Evolutionary conservation across 2,329 filamentous ascomycete genomes (phyloP).

Genomic region (Purpureocillium takamizusanense): DNA sequence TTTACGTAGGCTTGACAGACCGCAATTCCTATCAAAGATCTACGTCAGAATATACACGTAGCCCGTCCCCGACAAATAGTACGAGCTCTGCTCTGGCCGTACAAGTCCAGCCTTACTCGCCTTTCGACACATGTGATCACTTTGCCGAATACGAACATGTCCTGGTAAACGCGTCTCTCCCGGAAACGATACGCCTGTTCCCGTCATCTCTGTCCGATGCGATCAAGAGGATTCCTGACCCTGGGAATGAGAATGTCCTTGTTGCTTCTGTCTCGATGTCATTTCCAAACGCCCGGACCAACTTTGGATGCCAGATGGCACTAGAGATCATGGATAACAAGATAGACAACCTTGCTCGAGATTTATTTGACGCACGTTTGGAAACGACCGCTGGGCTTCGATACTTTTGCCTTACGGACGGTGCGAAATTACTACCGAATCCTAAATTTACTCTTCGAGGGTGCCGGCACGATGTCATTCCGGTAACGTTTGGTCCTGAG

Average conservation of each 20-base stretch:
- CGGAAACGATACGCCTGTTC: slow-evolving; percentile 9
- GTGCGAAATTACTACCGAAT: too few relatives aligned
- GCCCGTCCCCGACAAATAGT: too few relatives aligned
- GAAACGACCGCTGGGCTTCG: too few relatives aligned
- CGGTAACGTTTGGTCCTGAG: slow-evolving; percentile 10
- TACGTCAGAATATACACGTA: too few relatives aligned
- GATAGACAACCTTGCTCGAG: slow-evolving; percentile 3
- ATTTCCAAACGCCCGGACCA: slow-evolving; percentile 3
- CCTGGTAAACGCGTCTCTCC: too few relatives aligned
- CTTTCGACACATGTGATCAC: not conserved
- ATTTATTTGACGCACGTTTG: too few relatives aligned
- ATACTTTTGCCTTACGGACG: too few relatives aligned
- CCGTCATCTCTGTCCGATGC: slow-evolving; percentile 6
- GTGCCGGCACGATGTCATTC: slow-evolving; percentile 5
- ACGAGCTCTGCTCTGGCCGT: too few relatives aligned
- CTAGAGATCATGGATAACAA: slow-evolving; percentile 12
- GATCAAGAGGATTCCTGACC: slow-evolving; percentile 10
- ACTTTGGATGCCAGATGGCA: slow-evolving; percentile 5
- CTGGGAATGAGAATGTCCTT: slow-evolving; percentile 3
- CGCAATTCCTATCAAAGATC: too few relatives aligned
- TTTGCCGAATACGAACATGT: not conserved
- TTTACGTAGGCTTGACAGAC: too few relatives aligned
- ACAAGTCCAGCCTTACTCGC: too few relatives aligned
- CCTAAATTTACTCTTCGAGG: too few relatives aligned
- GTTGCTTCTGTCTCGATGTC: slow-evolving; percentile 3